Evolutionary conservation across 345 rosid genomes (phyloP).

Genomic region (Corymbia maculata): DNA sequence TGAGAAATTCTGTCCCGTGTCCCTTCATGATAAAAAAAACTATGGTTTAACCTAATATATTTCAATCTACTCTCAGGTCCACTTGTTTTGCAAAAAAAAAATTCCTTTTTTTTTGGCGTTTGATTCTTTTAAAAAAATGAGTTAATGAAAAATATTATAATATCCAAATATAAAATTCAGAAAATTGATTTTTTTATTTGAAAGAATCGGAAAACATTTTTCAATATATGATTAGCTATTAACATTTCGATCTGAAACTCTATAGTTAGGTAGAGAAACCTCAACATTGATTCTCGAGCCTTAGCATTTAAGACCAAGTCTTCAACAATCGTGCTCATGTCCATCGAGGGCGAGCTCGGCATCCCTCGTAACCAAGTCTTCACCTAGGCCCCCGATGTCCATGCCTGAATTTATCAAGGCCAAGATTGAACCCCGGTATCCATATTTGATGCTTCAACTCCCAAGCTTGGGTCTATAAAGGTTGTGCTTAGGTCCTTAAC

Average conservation of each 20-base stretch:
- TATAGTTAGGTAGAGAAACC: rapidly evolving
- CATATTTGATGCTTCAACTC: too few relatives aligned
- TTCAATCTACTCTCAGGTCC: not conserved
- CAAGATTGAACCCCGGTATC: not conserved
- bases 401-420: not conserved
- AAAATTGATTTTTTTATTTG: too few relatives aligned
- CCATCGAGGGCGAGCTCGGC: rapidly evolving
- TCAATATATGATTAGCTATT: too few relatives aligned
- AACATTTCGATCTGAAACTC: rapidly evolving
- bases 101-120: too few relatives aligned
- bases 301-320: not conserved
- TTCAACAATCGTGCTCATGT: rapidly evolving
- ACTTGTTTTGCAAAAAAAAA: too few relatives aligned
- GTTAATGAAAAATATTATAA: not conserved
- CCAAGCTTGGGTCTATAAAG: not conserved
- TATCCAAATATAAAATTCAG: too few relatives aligned
- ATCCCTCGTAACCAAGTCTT: too few relatives aligned
- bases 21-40: not conserved
- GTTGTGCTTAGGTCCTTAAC: not conserved
- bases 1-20: not conserved
- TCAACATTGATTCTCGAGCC: too few relatives aligned
- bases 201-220: not conserved
- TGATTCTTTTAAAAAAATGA: not conserved
- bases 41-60: not conserved
- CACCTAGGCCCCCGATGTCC: not conserved